Evolutionary conservation across 139 green algal species (phyloP), one percentile per base, ranked within the genome.

Genomic region (Marvania coccoides): DNA sequence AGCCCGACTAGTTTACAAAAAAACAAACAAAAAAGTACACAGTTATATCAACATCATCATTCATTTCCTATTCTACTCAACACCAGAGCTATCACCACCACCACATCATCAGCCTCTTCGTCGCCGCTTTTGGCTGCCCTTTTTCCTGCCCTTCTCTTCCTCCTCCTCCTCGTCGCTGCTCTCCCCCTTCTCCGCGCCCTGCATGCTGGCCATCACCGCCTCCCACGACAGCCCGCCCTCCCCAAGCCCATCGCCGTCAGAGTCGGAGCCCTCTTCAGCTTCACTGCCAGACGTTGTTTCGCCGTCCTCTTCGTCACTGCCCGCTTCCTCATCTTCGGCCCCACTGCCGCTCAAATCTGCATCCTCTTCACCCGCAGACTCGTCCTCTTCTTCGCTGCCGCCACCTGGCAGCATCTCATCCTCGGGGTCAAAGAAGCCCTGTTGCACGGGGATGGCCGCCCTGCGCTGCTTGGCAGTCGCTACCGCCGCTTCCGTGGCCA

Each of bases 151-250:
- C 19, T 19, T 19, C 42, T 51, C 42, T 51, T 19, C 28, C 34
- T 65, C 23, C 15, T 66, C 56, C 6, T 56, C 38, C 35, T 37
- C 39, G 47, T 60, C 10, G 13, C 6, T 5, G 30, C 47, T 8
- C 33, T 69, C 40, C 23, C 39, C 5, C 42, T 59, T 3, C 4
- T 34, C 63, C 3, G 8, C 63, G 55, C 54, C 59, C 69, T 86
- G 81, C 66, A 95, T 62, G 28, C 58, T 65, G 3, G 70, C 65
- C 75, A 97, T 79, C 9, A 97, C 87, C 6, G 88, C 88, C 74
- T 97, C 90, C 88, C 88, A 97, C 0, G 77, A 88, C 14, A 97
- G 82, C 6, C 83, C 90, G 2, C 65, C 74, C 1, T 89, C 82
- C 19, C 85, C 85, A 47, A 94, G 92, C 3, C 88, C 88, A 35